Conservation (phyloP, 305 asterid species). For the Rubia tinctorum region DNA sequence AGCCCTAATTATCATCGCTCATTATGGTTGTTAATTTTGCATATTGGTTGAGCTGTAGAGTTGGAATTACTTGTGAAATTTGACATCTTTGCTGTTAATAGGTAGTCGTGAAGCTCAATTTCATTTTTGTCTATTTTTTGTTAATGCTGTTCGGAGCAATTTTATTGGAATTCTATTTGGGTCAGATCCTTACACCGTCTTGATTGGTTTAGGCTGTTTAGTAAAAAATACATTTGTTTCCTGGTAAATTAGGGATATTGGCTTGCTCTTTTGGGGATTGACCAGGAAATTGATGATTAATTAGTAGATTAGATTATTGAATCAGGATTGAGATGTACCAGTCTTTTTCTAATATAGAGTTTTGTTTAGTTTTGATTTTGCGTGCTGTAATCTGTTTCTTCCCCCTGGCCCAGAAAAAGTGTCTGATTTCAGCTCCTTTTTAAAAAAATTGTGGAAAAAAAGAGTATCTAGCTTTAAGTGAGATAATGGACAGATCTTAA, state of each 20-base stretch:
- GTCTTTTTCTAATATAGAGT: background rate
- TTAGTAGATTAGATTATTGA: background rate
- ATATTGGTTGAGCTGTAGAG: background rate
- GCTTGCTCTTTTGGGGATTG: background rate
- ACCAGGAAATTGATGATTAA: background rate
- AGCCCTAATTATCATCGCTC: background rate
- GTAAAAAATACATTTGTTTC: background rate
- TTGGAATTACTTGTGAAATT: background rate
- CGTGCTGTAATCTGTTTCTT: background rate
- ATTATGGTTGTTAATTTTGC: background rate
- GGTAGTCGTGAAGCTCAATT: background rate
- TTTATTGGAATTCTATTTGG: conserved; percentile 1
- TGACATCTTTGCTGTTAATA: background rate
- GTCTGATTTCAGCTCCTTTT: background rate
- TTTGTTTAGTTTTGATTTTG: background rate
- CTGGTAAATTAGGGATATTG: background rate
- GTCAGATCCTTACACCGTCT: background rate
- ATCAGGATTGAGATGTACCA: background rate
- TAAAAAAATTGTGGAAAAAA: background rate
- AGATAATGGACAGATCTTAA: background rate
- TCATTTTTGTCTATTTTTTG: background rate
- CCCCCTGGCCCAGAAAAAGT: background rate
- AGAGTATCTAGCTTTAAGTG: background rate
- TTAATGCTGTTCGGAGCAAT: background rate
- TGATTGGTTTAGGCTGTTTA: background rate